Evolutionary conservation across 768 basidiomycete genomes (phyloP), one percentile per base, ranked within the genome.

Genomic region (Paxillus involutus): DNA sequence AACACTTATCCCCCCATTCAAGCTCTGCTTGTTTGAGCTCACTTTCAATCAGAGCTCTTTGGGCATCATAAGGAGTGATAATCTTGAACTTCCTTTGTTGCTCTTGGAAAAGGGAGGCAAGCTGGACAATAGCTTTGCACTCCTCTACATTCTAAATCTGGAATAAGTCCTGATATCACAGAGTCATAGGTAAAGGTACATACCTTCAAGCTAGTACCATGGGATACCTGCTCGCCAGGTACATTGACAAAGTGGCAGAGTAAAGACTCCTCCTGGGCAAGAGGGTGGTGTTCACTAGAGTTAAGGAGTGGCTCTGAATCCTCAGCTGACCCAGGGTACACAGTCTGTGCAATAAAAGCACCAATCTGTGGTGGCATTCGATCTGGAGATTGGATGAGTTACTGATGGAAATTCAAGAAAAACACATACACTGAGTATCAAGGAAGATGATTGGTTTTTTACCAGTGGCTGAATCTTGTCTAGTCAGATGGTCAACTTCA

Each of bases 341-440:
- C 75, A 52, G 75, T 74, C 51, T 78, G 63, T 17, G 89, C 91
- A 39, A 94, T 87, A 42, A 91, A 83, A 4, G 75, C 60, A 21
- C 90, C 89, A 74, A 91, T 85, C 58, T 89, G 82, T 47, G 85
- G 82, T 48, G 91, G 91, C 89, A 94, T 91, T 1, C 91, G 83
- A 59, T 93, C 91, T 93, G 52, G 21, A 52, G 21, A 43, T 12
- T 47, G 35, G 42, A 52, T 59, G 29, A 66, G 35, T 24, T 26
- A 26, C 47, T 30, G 2, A 12, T 10, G 51, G 26, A 53, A 49
- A 9, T 26, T 41, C 30, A 19, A 33, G 3, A 19, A 12, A 13
- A 47, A 10, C 53, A 67, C 81, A 62, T 66, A 90, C 91, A 93
- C 70, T 92, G 91, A 1, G 77, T 90, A 57, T 90, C 74, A 37